Base-by-base conservation (phyloP, 2,329 filamentous ascomycete species). In the Sporothrix sp. region DNA sequence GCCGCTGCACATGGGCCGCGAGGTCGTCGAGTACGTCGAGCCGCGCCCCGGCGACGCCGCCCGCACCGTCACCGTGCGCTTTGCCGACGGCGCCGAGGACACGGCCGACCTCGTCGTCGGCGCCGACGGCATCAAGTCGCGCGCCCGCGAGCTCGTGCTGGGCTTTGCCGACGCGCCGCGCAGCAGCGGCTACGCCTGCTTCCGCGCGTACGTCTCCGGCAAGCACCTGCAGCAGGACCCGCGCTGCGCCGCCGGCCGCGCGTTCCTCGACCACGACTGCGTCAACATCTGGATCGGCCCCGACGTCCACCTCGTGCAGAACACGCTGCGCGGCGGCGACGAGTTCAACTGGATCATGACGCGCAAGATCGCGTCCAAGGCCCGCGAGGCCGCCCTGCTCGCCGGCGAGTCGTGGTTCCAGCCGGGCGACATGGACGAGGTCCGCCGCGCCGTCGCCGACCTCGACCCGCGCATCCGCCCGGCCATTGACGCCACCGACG, bases 101-200 rank as follows among this genome's bases (percentile, higher is more conserved):
- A 48, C 57, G 2, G 74, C 70, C 0, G 73, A 78, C 57, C 57
- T 76, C 0, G 67, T 78, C 3, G 62, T 78, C 6, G 75, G 72
- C 4, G 73, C 72, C 23, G 75, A 78, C 59, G 67, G 73, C 7
- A 75, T 77, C 48, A 71, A 75, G 53, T 73, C 70, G 32, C 70
- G 71, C 28, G 71, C 74, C 0, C 62, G 74, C 27, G 69, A 70
- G 50, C 64, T 76, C 1, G 73, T 78, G 3, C 65, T 77, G 4
- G 74, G 74, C 1, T 75, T 74, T 28, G 65, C 68, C 35, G 73
- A 76, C 53, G 71, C 71, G 43, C 73, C 72, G 1, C 75, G 75
- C 58, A 72, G 69, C 30, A 72, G 68, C 48, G 74, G 75, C 0
- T 78, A 76, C 55, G 73, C 74, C 1, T 74, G 75, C 38, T 77